These are phyloP conservation scores for Dactylellina cionopaga DNA, from an alignment of 2,329 filamentous ascomycete species.

Conservation along the genomic window DNA sequence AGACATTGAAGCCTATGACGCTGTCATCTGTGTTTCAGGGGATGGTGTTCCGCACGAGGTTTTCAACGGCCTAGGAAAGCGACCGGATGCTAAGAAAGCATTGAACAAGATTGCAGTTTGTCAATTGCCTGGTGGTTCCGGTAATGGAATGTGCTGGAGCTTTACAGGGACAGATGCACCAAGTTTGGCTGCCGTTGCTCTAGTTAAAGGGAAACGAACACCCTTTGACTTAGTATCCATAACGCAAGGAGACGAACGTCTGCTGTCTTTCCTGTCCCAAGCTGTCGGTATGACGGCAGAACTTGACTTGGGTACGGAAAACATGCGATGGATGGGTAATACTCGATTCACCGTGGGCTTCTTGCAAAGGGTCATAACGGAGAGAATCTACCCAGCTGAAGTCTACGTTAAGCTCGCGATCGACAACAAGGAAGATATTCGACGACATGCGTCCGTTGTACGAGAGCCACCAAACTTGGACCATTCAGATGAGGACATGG, in stretches of 20 bases:
- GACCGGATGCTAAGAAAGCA: conserved; percentile 77
- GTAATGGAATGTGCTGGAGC: conserved; percentile 93
- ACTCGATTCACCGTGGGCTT: conserved; percentile 87
- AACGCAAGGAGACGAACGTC: conserved; percentile 79
- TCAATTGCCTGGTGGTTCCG: conserved; percentile 90
- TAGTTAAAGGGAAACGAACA: conserved; percentile 81
- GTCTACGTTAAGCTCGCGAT: conserved; percentile 85
- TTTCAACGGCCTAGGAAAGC: conserved; percentile 87
- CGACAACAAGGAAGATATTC: conserved; percentile 77
- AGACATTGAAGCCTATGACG: conserved; percentile 83
- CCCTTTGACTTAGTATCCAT: conserved; percentile 87
- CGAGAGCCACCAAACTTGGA: conserved; percentile 52
- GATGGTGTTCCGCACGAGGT: conserved; percentile 93
- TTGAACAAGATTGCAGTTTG: conserved; percentile 80
- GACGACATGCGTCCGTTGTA: conserved; percentile 61
- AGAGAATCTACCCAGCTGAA: conserved; percentile 87
- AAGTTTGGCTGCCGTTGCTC: conserved; percentile 78
- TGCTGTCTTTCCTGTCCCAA: conserved; percentile 89
- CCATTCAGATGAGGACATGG: conserved; percentile 59
- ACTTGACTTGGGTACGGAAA: conserved; percentile 85
- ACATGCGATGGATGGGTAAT: conserved; percentile 91
- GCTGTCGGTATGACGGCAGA: conserved; percentile 90
- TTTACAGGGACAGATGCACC: conserved; percentile 81
- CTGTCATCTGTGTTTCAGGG: conserved; percentile 87
- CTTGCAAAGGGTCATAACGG: conserved; percentile 77